These are phyloP conservation scores for Beta macrorhiza DNA, from an alignment of 179 eudicot species.

Conservation along the genomic window DNA sequence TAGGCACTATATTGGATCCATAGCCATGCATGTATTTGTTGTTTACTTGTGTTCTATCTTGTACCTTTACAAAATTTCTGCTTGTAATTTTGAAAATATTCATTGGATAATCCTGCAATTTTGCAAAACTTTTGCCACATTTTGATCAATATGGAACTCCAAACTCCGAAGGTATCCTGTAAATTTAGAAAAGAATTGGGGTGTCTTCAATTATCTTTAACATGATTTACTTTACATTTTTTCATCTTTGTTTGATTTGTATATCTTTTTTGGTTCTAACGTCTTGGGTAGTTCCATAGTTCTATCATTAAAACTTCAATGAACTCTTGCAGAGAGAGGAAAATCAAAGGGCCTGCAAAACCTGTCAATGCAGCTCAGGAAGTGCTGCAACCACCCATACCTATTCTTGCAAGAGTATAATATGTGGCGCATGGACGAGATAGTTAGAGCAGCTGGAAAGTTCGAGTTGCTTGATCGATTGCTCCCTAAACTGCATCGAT, in stretches of 20 bases:
- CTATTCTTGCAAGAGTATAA: conserved; percentile 72
- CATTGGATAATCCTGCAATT: too few relatives aligned
- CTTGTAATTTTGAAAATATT: too few relatives aligned
- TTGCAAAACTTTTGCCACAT: too few relatives aligned
- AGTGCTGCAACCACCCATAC: conserved; percentile 98
- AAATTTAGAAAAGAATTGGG: background rate
- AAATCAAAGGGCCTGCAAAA: conserved; percentile 86
- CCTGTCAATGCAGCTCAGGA: conserved; percentile 93
- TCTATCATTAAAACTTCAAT: background rate
- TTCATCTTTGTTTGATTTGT: background rate
- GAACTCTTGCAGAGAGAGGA: conserved; percentile 62
- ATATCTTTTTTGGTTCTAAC: background rate
- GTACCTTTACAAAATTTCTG: too few relatives aligned
- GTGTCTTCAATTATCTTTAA: background rate
- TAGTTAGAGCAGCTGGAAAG: conserved; percentile 90
- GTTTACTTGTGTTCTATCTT: too few relatives aligned
- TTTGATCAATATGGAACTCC: background rate
- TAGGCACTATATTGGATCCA: too few relatives aligned
- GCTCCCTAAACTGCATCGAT: conserved; percentile 82
- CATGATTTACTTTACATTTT: background rate
- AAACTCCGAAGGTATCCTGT: background rate
- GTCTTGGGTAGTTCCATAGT: conserved; percentile 2
- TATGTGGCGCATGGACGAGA: conserved; percentile 71
- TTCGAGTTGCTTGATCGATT: conserved; percentile 97
- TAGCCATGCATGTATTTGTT: too few relatives aligned